Evolutionary conservation across 208 protist species (phyloP), one percentile per base, ranked within the genome.

Genomic region (Acanthamoeba quina): DNA sequence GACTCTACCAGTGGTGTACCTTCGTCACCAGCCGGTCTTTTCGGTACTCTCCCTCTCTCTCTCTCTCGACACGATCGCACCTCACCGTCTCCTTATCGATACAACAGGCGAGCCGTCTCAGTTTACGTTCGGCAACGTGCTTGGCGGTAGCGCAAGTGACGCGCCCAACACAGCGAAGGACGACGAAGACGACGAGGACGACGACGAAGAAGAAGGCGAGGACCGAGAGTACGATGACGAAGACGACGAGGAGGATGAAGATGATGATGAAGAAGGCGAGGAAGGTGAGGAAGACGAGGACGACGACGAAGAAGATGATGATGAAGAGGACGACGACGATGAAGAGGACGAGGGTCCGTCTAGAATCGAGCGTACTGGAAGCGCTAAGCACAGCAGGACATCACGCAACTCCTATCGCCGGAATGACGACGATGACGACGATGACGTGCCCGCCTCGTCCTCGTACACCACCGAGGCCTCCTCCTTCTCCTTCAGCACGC

Each of bases 291-390:
- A 82, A 3, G 72, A 82, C 11, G 72, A 82, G 1, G 72, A 82
- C 17, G 72, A 82, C 7, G 72, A 47, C 6, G 72, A 80, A 5
- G 72, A 80, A 15, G 72, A 52, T 7, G 72, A 82, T 4, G 72
- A 82, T 15, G 72, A 82, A 5, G 72, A 82, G 2, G 72, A 82
- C 1, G 72, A 82, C 6, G 72, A 56, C 21, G 72, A 82, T 24
- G 72, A 82, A 6, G 72, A 82, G 5, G 72, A 82, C 44, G 72
- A 82, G 31, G 72, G 72, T 52, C 41, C 72, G 7, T 82, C 72
- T 29, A 21, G 34, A 41, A 44, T 26, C 41, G 72, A 82, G 31
- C 34, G 72, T 11, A 41, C 72, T 5, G 72, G 72, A 82, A 82
- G 72, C 21, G 72, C 72, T 17, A 82, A 82, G 72, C 72, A 54